Evolutionary conservation across 2,329 filamentous ascomycete genomes (phyloP).

Genomic region (Aspergillus novoparasiticus): DNA sequence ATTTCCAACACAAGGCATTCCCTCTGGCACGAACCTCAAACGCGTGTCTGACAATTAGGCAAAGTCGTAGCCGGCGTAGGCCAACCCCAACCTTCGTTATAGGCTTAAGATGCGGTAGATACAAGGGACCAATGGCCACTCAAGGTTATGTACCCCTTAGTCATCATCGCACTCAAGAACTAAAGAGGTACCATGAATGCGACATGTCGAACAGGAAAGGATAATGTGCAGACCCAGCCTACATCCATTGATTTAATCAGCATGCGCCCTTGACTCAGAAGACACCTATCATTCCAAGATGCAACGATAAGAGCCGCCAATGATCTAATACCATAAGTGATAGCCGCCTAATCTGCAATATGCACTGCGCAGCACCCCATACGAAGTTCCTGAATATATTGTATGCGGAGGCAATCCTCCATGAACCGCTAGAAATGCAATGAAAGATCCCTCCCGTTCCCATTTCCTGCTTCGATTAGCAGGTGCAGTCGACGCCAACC

Average conservation of each 20-base stretch:
- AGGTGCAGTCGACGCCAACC: constrained; percentile 15
- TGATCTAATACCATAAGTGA: background rate
- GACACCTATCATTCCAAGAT: background rate
- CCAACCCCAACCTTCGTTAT: too few species aligned
- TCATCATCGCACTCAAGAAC: background rate
- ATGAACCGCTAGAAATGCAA: constrained; percentile 26
- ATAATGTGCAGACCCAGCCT: background rate
- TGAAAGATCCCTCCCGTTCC: constrained; percentile 21
- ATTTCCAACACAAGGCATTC: background rate
- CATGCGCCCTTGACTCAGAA: background rate
- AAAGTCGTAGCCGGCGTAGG: too few species aligned
- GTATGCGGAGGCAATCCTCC: constrained; percentile 14
- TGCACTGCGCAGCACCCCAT: constrained; percentile 3
- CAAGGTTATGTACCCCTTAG: background rate
- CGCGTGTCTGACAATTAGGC: too few species aligned
- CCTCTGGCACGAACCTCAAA: background rate
- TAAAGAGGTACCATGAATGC: background rate
- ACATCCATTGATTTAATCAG: background rate
- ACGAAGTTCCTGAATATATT: constrained; percentile 11
- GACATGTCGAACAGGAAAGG: background rate
- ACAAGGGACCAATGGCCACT: background rate
- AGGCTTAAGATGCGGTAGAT: background rate
- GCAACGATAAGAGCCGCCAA: background rate
- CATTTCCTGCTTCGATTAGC: constrained; percentile 5
- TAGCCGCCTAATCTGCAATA: background rate